phyloP scores from a whole-genome alignment of 768 basidiomycete genomes.

The Daedalea quercina region DNA sequence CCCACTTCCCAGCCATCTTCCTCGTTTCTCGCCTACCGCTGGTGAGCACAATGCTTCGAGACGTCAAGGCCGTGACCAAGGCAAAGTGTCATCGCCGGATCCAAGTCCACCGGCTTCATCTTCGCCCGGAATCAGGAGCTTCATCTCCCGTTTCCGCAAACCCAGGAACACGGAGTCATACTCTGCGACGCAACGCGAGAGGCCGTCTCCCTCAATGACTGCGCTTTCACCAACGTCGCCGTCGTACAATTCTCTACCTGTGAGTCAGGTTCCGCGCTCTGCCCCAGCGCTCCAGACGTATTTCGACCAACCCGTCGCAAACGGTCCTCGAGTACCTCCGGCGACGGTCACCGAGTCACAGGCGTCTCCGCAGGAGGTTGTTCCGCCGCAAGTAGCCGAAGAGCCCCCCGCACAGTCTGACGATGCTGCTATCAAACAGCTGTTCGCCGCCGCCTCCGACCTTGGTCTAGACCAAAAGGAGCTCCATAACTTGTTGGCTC shows the following conservation, averaged over 20 bases:
- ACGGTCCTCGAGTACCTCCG: slow-evolving; percentile 8
- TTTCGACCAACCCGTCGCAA: slow-evolving; percentile 10
- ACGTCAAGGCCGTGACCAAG: slow-evolving; percentile 22
- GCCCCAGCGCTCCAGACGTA: slow-evolving; percentile 17
- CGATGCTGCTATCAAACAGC: slow-evolving; percentile 54
- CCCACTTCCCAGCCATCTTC: slow-evolving; percentile 23
- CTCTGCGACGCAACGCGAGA: slow-evolving; percentile 3
- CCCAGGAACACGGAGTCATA: slow-evolving; percentile 19
- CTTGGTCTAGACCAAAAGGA: slow-evolving; percentile 71
- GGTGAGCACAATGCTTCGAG: not conserved
- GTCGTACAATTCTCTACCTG: not conserved
- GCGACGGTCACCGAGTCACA: not conserved
- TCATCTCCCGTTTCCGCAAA: slow-evolving; percentile 72
- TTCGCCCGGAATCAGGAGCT: slow-evolving; percentile 68
- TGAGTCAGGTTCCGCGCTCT: slow-evolving; percentile 11
- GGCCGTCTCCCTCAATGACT: not conserved
- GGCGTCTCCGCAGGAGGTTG: slow-evolving; percentile 10
- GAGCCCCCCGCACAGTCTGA: slow-evolving; percentile 24
- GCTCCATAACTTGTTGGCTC: slow-evolving; percentile 62
- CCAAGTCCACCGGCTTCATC: slow-evolving; percentile 65
- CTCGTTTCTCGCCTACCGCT: not conserved
- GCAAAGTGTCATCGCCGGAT: slow-evolving; percentile 27
- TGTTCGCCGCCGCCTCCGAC: slow-evolving; percentile 70
- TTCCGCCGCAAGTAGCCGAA: slow-evolving; percentile 2
- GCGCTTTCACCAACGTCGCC: slow-evolving; percentile 8